These are phyloP conservation scores for Aspergillus carlsbadensis DNA, from an alignment of 495 filamentous ascomycete species.

Conservation along the genomic window DNA sequence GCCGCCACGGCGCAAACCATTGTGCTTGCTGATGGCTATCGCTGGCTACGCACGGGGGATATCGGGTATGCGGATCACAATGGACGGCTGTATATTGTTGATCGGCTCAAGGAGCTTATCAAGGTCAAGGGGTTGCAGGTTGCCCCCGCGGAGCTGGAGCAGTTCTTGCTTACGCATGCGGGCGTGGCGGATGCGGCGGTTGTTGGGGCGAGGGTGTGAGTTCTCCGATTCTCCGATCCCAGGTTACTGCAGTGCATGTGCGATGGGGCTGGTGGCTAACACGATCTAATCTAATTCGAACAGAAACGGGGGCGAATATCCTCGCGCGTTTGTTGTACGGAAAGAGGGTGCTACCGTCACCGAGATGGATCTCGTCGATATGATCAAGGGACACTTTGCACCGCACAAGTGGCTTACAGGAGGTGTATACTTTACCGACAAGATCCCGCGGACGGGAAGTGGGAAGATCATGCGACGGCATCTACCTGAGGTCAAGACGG, in stretches of 20 bases:
- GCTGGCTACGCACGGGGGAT: conserved; percentile 11
- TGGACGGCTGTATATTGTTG: not conserved
- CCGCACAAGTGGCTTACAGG: conserved; percentile 4
- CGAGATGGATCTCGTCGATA: not conserved
- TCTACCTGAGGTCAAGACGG: too few species aligned
- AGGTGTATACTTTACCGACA: too few species aligned
- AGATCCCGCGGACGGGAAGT: too few species aligned
- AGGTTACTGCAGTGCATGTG: too few species aligned
- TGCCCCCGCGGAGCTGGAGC: conserved; percentile 7
- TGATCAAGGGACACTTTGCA: conserved; percentile 5
- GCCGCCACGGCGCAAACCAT: conserved; percentile 2
- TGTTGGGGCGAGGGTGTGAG: conserved; percentile 9
- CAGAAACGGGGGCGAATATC: conserved; percentile 9
- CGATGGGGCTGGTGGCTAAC: too few species aligned
- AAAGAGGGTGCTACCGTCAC: not conserved
- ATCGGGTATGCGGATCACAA: conserved; percentile 8
- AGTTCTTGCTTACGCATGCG: conserved; percentile 1
- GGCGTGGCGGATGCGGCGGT: conserved; percentile 11
- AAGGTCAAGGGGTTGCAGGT: conserved; percentile 9
- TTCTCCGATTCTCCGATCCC: not conserved
- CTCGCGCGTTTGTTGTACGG: conserved; percentile 9
- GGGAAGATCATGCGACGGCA: too few species aligned
- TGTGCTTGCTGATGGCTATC: not conserved
- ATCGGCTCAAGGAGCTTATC: conserved; percentile 12
- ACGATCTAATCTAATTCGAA: too few species aligned